Evolutionary conservation across 148 eudicot genomes (phyloP), one percentile per base, ranked within the genome.

Genomic region (Rheum nobile): DNA sequence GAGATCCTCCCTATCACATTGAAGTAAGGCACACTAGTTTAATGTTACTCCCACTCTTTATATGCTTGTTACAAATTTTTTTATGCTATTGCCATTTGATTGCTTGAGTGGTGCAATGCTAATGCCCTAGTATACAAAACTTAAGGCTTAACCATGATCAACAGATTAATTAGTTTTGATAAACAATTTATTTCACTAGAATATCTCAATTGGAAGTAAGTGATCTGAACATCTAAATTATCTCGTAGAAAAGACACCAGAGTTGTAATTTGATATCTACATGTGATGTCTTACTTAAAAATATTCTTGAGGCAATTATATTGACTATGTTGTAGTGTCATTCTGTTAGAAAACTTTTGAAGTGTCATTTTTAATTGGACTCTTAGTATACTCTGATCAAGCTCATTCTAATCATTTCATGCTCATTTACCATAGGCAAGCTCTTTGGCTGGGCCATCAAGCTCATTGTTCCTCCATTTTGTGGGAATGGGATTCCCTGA

Each of bases 401-500:
- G 34, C 17, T 32, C 70, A 65, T 34, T 65, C 70, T 29, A 65
- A 34, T 65, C 39, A 65, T 65, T 65, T 65, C 21, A 16, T 34
- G 3, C 70, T 65, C 41, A 34, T 32, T 65, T 65, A 6, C 70
- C 75, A 24, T 26, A 90, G 96, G 92, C 81, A 79, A 85, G 92
- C 81, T 85, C 96, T 63, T 90, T 90, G 35, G 78, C 75, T 39
- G 86, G 88, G 76, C 79, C 82, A 22, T 83, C 85, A 35, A 71
- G 72, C 43, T 70, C 86, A 24, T 74, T 88, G 75, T 82, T 88
- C 71, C 73, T 76, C 22, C 77, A 83, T 72, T 88, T 90, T 74
- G 81, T 86, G 29, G 88, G 79, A 38, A 86, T 88, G 82, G 90
- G 90, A 5, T 90, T 88, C 80, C 37, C 85, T 42, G 85, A 84